Conservation (phyloP, 78 protist genomes). For the Polysphondylium violaceum region DNA sequence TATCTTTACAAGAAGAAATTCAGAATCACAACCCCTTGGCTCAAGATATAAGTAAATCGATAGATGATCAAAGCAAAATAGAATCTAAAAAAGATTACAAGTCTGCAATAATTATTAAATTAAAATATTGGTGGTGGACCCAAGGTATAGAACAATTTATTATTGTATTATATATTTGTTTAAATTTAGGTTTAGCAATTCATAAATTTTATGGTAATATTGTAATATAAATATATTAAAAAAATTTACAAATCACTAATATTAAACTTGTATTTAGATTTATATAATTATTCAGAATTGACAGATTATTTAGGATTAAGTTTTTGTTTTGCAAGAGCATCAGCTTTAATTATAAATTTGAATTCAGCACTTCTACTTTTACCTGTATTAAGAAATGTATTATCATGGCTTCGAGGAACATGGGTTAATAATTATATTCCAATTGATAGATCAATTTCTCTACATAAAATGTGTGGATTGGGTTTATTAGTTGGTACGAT, state of each 20-base stretch:
- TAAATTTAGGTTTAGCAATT: slow-evolving; percentile 41
- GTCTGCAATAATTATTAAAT: slow-evolving; percentile 11
- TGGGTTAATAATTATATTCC: slow-evolving; percentile 70
- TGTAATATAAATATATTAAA: neutral
- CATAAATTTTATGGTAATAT: slow-evolving; percentile 33
- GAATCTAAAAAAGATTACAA: neutral
- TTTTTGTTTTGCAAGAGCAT: slow-evolving; percentile 54
- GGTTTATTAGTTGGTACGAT: slow-evolving; percentile 48
- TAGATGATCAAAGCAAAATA: neutral
- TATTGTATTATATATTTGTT: slow-evolving; percentile 6
- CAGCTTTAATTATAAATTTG: slow-evolving; percentile 79
- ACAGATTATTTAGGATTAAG: slow-evolving; percentile 18
- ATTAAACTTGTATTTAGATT: neutral
- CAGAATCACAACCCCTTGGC: neutral
- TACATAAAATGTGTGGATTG: slow-evolving; percentile 82
- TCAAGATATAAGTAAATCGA: neutral
- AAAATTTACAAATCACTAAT: neutral
- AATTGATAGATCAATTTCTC: slow-evolving; percentile 85
- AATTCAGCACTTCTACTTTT: slow-evolving; percentile 86
- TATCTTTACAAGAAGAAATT: neutral
- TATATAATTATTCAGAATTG: neutral
- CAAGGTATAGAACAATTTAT: slow-evolving; percentile 25
- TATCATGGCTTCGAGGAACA: slow-evolving; percentile 52
- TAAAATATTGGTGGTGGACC: slow-evolving; percentile 66
- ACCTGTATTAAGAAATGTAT: slow-evolving; percentile 87